Evolutionary conservation across 768 basidiomycete species (phyloP).

Genomic region (Suillus subaureus): DNA sequence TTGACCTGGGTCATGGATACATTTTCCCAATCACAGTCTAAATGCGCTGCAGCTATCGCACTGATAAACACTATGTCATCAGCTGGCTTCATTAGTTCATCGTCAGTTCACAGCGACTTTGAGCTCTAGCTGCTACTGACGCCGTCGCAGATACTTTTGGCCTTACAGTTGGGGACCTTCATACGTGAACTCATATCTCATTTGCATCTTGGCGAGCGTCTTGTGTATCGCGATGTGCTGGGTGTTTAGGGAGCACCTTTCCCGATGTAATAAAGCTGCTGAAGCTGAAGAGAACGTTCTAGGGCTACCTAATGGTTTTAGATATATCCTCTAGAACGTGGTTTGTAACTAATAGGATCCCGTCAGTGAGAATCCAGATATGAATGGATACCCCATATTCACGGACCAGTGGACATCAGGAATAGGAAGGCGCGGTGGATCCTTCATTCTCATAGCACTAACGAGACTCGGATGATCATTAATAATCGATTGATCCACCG

Average conservation of each 20-base stretch:
- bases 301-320: constrained; percentile 38
- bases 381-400: too few relatives aligned
- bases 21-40: constrained; percentile 79
- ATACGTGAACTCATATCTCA: constrained; percentile 68
- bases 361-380: neutral
- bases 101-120: constrained; percentile 49
- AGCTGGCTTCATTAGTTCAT: constrained; percentile 77
- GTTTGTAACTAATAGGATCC: neutral
- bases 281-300: constrained; percentile 40
- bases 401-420: too few relatives aligned
- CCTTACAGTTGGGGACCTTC: constrained; percentile 68
- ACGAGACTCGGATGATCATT: too few relatives aligned
- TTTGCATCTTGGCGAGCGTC: constrained; percentile 64
- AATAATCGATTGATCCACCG: too few relatives aligned
- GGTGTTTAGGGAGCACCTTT: constrained; percentile 46
- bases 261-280: constrained; percentile 38
- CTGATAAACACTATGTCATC: constrained; percentile 78
- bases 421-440: too few relatives aligned
- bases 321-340: constrained; percentile 44
- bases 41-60: constrained; percentile 84
- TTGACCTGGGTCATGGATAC: constrained; percentile 52
- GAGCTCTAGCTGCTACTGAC: neutral
- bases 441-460: too few relatives aligned
- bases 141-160: constrained; percentile 56
- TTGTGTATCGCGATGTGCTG: constrained; percentile 51